Evolutionary conservation across 2,329 filamentous ascomycete genomes (phyloP).

Genomic region (Penicillium sp.): DNA sequence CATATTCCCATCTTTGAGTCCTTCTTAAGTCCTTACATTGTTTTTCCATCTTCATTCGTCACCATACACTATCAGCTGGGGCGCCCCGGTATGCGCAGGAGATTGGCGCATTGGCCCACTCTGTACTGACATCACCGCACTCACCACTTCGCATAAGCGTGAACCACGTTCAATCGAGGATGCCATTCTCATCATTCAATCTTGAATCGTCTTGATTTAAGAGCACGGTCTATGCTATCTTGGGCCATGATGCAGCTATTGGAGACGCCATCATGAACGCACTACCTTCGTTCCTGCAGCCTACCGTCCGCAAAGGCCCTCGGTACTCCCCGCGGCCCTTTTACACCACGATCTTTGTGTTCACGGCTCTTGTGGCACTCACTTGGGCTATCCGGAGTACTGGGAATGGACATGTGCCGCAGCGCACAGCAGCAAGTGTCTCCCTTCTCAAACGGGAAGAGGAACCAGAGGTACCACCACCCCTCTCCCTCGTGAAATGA

Average conservation of each 20-base stretch:
- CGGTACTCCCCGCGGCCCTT: constrained; percentile 45
- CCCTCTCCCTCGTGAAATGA: constrained; percentile 4
- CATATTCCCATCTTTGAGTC: background rate
- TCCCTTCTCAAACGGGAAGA: constrained; percentile 18
- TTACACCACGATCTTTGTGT: constrained; percentile 42
- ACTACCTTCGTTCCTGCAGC: constrained; percentile 21
- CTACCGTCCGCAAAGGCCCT: constrained; percentile 23
- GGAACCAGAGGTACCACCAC: constrained; percentile 27
- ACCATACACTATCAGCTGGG: background rate
- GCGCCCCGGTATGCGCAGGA: constrained; percentile 2
- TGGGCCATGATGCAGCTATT: constrained; percentile 28
- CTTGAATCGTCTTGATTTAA: background rate
- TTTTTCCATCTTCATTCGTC: background rate
- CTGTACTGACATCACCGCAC: constrained; percentile 22
- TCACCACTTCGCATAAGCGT: constrained; percentile 16
- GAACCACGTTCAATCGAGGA: constrained; percentile 6
- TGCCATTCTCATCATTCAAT: background rate
- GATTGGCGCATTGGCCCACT: constrained; percentile 20
- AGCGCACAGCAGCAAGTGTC: constrained; percentile 5
- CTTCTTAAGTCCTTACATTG: background rate
- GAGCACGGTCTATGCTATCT: background rate
- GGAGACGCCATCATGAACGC: constrained; percentile 24
- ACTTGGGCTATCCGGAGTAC: constrained; percentile 24
- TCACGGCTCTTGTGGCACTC: constrained; percentile 30
- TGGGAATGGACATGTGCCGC: constrained; percentile 5